These are phyloP conservation scores for Pleurotus salmoneostramineus DNA, from an alignment of 768 basidiomycete genomes.

Conservation along the genomic window DNA sequence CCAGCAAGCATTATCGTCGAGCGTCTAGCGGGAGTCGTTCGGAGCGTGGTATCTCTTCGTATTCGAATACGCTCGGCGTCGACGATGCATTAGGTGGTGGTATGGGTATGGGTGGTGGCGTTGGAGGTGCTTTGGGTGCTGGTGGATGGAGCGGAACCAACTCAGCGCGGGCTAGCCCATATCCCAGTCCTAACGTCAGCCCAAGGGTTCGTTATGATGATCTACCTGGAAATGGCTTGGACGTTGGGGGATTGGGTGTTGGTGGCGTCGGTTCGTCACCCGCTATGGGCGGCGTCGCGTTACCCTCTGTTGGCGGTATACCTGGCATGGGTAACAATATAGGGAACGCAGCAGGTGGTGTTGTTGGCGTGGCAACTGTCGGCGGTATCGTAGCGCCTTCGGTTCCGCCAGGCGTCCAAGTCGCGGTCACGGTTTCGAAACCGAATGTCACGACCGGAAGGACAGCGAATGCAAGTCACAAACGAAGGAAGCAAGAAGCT, in stretches of 20 bases:
- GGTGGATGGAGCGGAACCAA: slow-evolving; percentile 27
- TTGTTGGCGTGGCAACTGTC: background rate
- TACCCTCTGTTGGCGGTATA: background rate
- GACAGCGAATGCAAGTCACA: slow-evolving; percentile 83
- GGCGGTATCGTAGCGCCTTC: slow-evolving; percentile 1
- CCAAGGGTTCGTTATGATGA: slow-evolving; percentile 52
- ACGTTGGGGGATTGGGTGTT: slow-evolving; percentile 13
- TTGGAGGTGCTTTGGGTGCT: slow-evolving; percentile 12
- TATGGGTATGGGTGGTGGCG: slow-evolving; percentile 1
- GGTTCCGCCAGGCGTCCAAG: slow-evolving; percentile 1
- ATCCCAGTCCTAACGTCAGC: slow-evolving; percentile 65
- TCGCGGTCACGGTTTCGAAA: slow-evolving; percentile 40
- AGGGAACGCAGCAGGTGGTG: background rate
- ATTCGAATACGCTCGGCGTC: background rate
- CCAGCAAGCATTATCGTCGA: background rate
- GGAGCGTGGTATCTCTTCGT: background rate
- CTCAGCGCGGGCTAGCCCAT: slow-evolving; percentile 51
- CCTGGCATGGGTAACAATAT: background rate
- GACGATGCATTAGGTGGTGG: background rate
- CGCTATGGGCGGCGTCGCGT: slow-evolving; percentile 1
- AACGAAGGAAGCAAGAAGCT: slow-evolving; percentile 84
- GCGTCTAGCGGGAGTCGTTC: slow-evolving; percentile 1
- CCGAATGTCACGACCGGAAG: slow-evolving; percentile 89
- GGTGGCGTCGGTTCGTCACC: slow-evolving; percentile 6
- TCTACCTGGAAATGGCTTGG: slow-evolving; percentile 27